Evolutionary conservation across 768 basidiomycete genomes (phyloP).

Genomic region (Naganishia onofrii): DNA sequence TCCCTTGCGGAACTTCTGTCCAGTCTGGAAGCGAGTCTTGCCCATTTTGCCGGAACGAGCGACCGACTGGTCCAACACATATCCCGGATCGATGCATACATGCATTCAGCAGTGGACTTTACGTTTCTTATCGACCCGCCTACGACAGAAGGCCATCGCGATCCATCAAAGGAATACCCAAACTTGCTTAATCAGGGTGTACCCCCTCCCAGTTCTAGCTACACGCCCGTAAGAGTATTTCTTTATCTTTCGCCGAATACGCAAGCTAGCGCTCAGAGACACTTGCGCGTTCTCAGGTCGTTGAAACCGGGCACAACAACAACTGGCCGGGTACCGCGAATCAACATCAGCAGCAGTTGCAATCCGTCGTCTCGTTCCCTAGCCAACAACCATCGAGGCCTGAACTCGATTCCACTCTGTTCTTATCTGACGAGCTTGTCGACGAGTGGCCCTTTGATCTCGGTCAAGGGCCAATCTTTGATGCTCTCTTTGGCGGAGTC

Average conservation of each 20-base stretch:
- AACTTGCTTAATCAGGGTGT: not conserved
- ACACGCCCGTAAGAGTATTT: not conserved
- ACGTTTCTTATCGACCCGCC: not conserved
- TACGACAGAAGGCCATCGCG: not conserved
- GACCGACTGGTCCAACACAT: conserved; percentile 12
- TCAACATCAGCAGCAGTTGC: not conserved
- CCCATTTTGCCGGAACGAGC: conserved; percentile 15
- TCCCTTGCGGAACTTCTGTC: conserved; percentile 41
- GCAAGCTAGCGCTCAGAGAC: not conserved
- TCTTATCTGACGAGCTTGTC: conserved; percentile 10
- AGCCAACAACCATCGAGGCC: conserved; percentile 11
- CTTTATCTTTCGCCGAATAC: not conserved
- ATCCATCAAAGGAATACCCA: not conserved
- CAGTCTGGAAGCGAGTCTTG: conserved; percentile 33
- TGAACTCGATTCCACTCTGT: conserved; percentile 8
- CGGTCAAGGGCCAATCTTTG: conserved; percentile 23
- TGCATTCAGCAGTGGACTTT: conserved; percentile 18
- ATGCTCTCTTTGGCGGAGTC: conserved; percentile 19
- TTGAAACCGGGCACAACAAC: not conserved
- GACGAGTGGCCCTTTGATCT: conserved; percentile 18
- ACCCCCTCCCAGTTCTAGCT: not conserved
- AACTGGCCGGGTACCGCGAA: not conserved
- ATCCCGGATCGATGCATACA: conserved; percentile 20
- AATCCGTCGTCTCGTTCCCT: conserved; percentile 18
- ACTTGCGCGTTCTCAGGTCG: not conserved